A percentile compares a stretch with the other conserved stretches of the same genome.
Conservation (phyloP, 2,329 filamentous ascomycete genomes). For the Fusarium proliferatum region DNA sequence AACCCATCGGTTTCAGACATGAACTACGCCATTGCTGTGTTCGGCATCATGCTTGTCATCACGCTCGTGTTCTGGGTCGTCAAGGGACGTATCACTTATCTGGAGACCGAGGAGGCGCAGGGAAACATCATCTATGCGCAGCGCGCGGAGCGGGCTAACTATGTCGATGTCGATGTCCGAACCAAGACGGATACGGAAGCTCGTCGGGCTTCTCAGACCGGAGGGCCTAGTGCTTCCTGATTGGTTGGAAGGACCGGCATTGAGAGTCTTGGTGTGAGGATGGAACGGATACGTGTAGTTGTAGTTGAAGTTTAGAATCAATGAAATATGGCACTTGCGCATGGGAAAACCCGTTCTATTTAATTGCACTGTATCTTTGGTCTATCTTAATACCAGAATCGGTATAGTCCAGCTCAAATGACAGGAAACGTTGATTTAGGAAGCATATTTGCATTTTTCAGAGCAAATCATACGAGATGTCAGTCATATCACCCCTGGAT, state of each 20-base stretch:
- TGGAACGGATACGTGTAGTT: not conserved
- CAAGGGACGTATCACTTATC: conserved; percentile 55
- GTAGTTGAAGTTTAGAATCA: not conserved
- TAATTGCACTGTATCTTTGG: conserved; percentile 32
- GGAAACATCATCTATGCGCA: conserved; percentile 41
- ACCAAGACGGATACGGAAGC: conserved; percentile 13
- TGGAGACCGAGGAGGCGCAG: conserved; percentile 44
- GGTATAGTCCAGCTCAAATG: not conserved
- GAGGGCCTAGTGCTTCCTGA: not conserved
- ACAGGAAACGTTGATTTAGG: not conserved
- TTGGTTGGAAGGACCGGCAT: not conserved
- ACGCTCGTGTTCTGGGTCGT: conserved; percentile 62
- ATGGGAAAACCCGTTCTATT: not conserved
- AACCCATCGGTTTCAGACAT: conserved; percentile 61
- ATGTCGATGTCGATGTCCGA: conserved; percentile 5
- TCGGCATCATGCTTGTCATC: conserved; percentile 65
- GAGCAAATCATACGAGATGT: conserved; percentile 6
- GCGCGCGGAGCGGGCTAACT: conserved; percentile 25
- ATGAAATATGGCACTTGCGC: not conserved
- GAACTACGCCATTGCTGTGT: conserved; percentile 69
- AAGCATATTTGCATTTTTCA: not conserved
- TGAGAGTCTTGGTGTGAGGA: not conserved
- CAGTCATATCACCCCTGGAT: not conserved
- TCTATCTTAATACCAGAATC: conserved; percentile 27
- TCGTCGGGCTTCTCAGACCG: not conserved